These are phyloP conservation scores for Tephrocybe sp. DNA, from an alignment of 768 basidiomycete genomes.

Conservation along the genomic window DNA sequence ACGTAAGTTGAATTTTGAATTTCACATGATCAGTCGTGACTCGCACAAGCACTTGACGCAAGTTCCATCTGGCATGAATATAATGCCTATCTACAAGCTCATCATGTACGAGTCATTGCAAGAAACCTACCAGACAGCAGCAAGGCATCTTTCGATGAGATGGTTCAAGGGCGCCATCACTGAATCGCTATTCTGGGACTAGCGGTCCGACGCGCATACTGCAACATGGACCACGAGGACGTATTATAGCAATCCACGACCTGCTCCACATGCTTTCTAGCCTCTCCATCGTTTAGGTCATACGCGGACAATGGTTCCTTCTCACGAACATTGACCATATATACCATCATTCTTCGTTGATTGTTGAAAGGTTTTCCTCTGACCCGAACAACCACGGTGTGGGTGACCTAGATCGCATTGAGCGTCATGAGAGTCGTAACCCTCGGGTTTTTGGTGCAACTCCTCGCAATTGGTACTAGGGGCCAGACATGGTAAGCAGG, in stretches of 20 bases:
- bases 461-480: background rate
- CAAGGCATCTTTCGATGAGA: too few relatives aligned
- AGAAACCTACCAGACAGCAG: too few relatives aligned
- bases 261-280: conserved; percentile 2
- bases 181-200: too few relatives aligned
- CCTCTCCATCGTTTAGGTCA: too few relatives aligned
- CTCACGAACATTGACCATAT: conserved; percentile 6
- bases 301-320: conserved; percentile 1
- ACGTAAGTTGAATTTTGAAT: too few relatives aligned
- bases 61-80: too few relatives aligned
- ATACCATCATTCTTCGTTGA: conserved; percentile 2
- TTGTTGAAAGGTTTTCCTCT: background rate
- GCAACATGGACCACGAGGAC: background rate
- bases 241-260: background rate
- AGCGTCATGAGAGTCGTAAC: background rate
- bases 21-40: too few relatives aligned
- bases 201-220: too few relatives aligned
- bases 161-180: too few relatives aligned
- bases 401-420: background rate
- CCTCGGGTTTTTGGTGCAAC: background rate
- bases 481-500: conserved; percentile 19
- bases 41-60: too few relatives aligned
- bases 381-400: background rate
- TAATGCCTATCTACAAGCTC: too few relatives aligned
- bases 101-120: too few relatives aligned